Conservation (phyloP, 2,329 filamentous ascomycete species). For the Setomelanomma holmii region DNA sequence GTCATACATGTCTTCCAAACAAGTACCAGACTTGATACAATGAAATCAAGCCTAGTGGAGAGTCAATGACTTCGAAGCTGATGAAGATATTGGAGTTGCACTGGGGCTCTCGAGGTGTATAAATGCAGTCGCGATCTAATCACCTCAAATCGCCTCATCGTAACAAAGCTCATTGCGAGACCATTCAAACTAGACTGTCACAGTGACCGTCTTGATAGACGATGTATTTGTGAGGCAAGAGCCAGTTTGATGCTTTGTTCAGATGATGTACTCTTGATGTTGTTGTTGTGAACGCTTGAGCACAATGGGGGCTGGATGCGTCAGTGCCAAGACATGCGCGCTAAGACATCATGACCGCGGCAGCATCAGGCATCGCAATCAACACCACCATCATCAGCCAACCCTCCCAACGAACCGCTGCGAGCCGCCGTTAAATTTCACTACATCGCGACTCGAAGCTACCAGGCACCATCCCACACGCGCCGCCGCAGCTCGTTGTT, state of each 20-base stretch:
- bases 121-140: no score
- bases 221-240: not conserved
- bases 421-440: not conserved
- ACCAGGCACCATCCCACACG: not conserved
- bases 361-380: conserved; percentile 12
- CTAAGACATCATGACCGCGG: conserved; percentile 16
- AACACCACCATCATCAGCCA: conserved; percentile 10
- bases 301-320: not conserved
- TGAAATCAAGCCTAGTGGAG: no score
- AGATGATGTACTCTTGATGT: not conserved
- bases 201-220: no score
- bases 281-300: not conserved
- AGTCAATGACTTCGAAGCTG: no score
- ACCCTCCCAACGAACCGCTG: not conserved
- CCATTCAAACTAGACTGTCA: no score
- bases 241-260: not conserved
- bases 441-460: not conserved
- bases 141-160: no score
- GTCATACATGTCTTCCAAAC: no score
- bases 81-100: no score
- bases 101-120: no score
- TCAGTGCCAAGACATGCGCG: conserved; percentile 4
- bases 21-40: no score
- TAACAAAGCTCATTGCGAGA: no score
- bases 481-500: not conserved